Evolutionary conservation across 2,329 filamentous ascomycete species (phyloP).

Genomic region (Delphinella strobiligena): DNA sequence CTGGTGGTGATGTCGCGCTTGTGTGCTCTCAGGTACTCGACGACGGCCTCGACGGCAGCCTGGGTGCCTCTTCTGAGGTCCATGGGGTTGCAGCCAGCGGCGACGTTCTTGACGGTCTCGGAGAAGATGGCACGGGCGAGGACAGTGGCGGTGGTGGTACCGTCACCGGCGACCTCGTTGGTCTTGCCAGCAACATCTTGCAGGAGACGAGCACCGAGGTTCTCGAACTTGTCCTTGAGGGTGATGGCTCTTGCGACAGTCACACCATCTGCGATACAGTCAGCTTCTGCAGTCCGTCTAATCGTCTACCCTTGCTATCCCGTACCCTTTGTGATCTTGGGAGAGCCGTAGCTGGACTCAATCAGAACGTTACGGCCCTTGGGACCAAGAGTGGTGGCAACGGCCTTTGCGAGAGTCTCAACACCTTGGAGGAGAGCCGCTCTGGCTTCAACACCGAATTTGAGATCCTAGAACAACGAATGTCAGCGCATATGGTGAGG

Average conservation of each 20-base stretch:
- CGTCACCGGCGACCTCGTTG: conserved; percentile 97
- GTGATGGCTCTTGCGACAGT: conserved; percentile 63
- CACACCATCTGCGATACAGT: conserved; percentile 33
- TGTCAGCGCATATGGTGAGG: conserved; percentile 15
- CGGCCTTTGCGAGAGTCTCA: conserved; percentile 90
- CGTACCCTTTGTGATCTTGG: conserved; percentile 98
- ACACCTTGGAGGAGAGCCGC: conserved; percentile 84
- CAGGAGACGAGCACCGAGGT: conserved; percentile 89
- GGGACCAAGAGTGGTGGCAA: conserved; percentile 89
- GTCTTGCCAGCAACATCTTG: conserved; percentile 99
- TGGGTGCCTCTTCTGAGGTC: conserved; percentile 95
- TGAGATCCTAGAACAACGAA: conserved; percentile 63
- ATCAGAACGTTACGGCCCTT: conserved; percentile 98
- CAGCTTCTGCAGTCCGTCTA: conserved; percentile 9
- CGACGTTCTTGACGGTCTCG: conserved; percentile 99
- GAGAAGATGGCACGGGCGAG: conserved; percentile 97
- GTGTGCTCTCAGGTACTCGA: conserved; percentile 88
- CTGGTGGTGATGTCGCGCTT: conserved; percentile 97
- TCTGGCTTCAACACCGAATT: conserved; percentile 92
- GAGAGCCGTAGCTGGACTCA: conserved; percentile 95
- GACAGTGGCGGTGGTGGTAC: conserved; percentile 94
- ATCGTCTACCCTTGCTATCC: conserved; percentile 8
- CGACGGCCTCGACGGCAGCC: conserved; percentile 86
- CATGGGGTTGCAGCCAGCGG: conserved; percentile 99
- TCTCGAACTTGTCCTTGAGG: conserved; percentile 98